Base-by-base conservation (phyloP, 306 rosid genomes). In the Urtica urens region DNA sequence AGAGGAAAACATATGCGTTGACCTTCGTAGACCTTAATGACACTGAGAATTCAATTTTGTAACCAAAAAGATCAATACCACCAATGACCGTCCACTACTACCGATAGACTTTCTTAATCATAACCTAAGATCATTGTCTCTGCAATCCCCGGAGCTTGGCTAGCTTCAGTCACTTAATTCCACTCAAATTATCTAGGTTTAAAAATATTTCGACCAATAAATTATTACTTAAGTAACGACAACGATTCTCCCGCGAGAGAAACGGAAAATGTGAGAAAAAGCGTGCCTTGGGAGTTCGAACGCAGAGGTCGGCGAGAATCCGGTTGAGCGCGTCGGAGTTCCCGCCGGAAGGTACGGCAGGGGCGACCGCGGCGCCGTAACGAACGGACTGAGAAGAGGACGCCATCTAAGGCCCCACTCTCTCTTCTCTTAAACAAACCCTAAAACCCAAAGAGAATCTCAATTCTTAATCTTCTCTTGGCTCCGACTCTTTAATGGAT, bases 251-350 rank as follows among this genome's bases (percentile, higher is more conserved):
- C 12, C 23, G 6, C 25, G 13, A 40, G 37, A 30, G 23, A 34
- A 57, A 25, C 7, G 15, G 21, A 41, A 31, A 6, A 3, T 6
- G 17, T 7, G 37, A 37, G 5, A 51, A 26, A 47, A n/a, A 21
- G 29, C 16, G 28, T 53, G 75, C 97, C 92, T 81, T 90, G 29
- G 94, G 87, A 58, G 58, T 95, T 14, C 99, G 95, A 33, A 79
- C 74, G 78, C 92, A 90, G 67, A 90, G 92, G 76, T 84, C 95
- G 14, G 73, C 62, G 29, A 90, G 76, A 58, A 81, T 84, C 18
- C 94, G 95, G 54, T 77, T 90, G 42, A 90, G 97, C 1, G 87
- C 76, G 40, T 85, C 95, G 29, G 71, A 75, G 57, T 68, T 79
- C 14, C 80, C 85, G 15, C 77, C 76, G 7, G 62, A 41, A 2